Base-by-base conservation (phyloP, 2,329 filamentous ascomycete genomes). In the Xylaria sp. region DNA sequence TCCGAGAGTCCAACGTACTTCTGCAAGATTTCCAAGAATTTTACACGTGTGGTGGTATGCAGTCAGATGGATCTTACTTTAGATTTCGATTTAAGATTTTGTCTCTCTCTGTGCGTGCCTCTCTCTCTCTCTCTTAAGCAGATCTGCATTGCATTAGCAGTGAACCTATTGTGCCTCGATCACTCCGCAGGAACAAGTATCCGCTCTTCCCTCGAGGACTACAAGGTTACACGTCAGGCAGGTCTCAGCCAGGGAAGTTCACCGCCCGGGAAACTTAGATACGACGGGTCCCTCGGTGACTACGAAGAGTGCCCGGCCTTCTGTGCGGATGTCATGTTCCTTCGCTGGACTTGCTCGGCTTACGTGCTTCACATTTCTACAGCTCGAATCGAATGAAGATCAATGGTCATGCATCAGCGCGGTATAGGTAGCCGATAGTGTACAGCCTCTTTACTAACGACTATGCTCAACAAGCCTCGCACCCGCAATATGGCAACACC, bases 251-350 rank as follows among this genome's bases (percentile, higher is more conserved):
- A 56, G 45, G 58, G 50, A 60, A 63, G 19, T 9, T 12, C 51
- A 38, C 52, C 14, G 35, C 23, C n/a, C 46, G 42, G 52, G 35
- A 57, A 65, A 63, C 63, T 52, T 63, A 54, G 60, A 63, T 57
- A 31, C 28, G 23, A 5, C 28, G 35, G 2, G 23, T 53, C 28
- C 25, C 25, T 38, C 47, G 47, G n/a, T n/a, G 33, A 55, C 46
- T 38, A 33, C 46, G 28, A 45, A 37, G 7, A 15, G 56, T 51
- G 58, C 45, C n/a, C 17, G 19, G 33, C n/a, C 52, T 42, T 25
- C 15, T n/a, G n/a, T n/a, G 9, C 23, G 45, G 25, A 37, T 42
- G 19, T 21, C 31, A 31, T 33, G 35, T 35, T 11, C 43, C n/a
- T n/a, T 5, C 7, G 33, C 15, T 53, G 35, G 17, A 7, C 33